Percentiles rank a stretch among this genome's conserved stretches.
Evolutionary conservation across 2,329 filamentous ascomycete genomes (phyloP).

Genomic region (Botrytis porri): DNA sequence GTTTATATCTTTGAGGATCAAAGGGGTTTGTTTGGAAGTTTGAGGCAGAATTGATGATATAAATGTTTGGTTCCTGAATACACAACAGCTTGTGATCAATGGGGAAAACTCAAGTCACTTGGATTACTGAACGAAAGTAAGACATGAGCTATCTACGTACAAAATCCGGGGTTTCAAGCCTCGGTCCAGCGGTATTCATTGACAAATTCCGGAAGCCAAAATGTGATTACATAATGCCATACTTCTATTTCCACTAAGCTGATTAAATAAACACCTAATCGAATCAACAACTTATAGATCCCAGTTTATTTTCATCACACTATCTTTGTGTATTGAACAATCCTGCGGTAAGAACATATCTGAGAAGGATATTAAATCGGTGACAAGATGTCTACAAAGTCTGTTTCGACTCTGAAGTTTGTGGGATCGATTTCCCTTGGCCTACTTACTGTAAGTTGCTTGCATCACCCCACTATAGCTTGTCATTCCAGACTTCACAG

Average conservation of each 20-base stretch:
- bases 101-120: background rate
- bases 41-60: background rate
- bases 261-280: background rate
- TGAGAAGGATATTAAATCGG: background rate
- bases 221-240: slow-evolving; percentile 2
- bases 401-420: slow-evolving; percentile 82
- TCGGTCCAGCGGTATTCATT: background rate
- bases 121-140: background rate
- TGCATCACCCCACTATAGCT: slow-evolving; percentile 23
- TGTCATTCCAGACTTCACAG: background rate
- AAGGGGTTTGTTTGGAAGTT: background rate
- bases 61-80: no score
- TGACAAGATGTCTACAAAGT: slow-evolving; percentile 58
- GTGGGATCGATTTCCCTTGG: slow-evolving; percentile 88
- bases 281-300: background rate
- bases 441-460: slow-evolving; percentile 70
- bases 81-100: background rate
- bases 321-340: background rate
- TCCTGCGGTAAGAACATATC: background rate
- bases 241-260: no score
- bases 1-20: background rate
- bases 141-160: background rate
- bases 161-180: background rate
- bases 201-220: background rate
- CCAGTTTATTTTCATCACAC: background rate